These are phyloP conservation scores for Boletellus deceptivus DNA, from an alignment of 1,284 basidiomycete genomes.

Conservation along the genomic window DNA sequence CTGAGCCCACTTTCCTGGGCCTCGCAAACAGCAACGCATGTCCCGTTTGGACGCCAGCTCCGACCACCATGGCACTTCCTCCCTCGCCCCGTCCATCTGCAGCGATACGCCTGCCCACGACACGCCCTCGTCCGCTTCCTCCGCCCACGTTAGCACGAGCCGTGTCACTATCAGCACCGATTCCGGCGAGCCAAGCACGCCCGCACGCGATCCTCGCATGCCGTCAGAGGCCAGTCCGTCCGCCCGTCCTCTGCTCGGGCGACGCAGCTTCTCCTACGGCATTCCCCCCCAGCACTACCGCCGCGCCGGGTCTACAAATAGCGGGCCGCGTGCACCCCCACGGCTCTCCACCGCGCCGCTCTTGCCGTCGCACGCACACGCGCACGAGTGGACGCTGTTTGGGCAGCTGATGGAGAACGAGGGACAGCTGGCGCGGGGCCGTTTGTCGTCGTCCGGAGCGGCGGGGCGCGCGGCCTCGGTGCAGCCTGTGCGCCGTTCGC, in stretches of 20 bases:
- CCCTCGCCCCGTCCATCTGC: constrained; percentile 8
- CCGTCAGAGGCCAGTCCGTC: constrained; percentile 14
- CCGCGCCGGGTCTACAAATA: constrained; percentile 2
- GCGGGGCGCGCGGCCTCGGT: constrained; percentile 9
- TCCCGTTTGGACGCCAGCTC: constrained; percentile 4
- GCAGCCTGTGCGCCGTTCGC: constrained; percentile 1
- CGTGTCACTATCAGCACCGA: too few species aligned
- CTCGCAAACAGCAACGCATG: constrained; percentile 13
- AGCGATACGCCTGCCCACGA: constrained; percentile 5
- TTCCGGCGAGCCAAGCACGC: constrained; percentile 17
- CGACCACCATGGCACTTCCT: background rate
- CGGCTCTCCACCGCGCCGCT: background rate
- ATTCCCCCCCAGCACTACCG: background rate
- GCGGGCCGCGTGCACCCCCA: background rate
- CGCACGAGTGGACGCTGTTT: constrained; percentile 62
- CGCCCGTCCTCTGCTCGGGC: constrained; percentile 7
- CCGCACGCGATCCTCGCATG: constrained; percentile 9
- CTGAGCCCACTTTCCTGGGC: too few species aligned
- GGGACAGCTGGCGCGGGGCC: constrained; percentile 29
- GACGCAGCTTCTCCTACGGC: constrained; percentile 18
- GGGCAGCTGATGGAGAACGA: constrained; percentile 70
- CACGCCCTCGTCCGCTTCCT: constrained; percentile 4
- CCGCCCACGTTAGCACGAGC: background rate
- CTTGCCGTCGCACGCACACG: constrained; percentile 21
- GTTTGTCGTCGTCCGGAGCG: background rate